Evolutionary conservation across 2,329 filamentous ascomycete species (phyloP).

Genomic region (Cladosporium sp.): DNA sequence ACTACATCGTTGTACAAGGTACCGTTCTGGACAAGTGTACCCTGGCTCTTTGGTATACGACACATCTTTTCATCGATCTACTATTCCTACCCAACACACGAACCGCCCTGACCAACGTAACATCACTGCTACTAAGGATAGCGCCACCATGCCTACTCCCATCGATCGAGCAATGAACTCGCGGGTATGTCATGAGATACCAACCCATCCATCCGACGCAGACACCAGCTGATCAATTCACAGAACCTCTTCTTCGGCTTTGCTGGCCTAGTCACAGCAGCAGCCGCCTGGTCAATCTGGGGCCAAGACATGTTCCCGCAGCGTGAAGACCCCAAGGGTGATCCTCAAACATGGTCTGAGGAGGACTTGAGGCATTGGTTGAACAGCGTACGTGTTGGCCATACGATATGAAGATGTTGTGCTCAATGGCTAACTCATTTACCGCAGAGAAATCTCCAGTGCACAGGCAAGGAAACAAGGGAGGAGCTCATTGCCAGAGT

Average conservation of each 20-base stretch:
- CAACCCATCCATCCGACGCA: not conserved
- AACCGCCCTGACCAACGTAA: no score
- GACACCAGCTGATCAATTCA: not conserved
- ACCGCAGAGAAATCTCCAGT: conserved; percentile 60
- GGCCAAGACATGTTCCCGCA: conserved; percentile 78
- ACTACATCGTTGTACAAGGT: no score
- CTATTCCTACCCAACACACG: no score
- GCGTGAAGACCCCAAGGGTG: conserved; percentile 69
- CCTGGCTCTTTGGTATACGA: no score
- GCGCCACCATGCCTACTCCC: conserved; percentile 43
- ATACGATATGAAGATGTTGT: not conserved
- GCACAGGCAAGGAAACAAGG: conserved; percentile 53
- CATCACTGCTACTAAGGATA: not conserved
- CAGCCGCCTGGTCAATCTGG: conserved; percentile 79
- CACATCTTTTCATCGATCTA: no score
- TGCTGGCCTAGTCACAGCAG: conserved; percentile 73
- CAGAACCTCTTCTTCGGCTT: conserved; percentile 57
- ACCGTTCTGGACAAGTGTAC: no score
- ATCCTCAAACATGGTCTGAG: conserved; percentile 67
- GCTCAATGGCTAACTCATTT: not conserved
- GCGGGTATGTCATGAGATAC: conserved; percentile 31
- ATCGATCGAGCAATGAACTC: conserved; percentile 45
- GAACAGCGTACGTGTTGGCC: conserved; percentile 55
- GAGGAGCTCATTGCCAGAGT: conserved; percentile 64
- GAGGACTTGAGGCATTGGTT: conserved; percentile 81